Evolutionary conservation across 179 eudicot genomes (phyloP), one percentile per base, ranked within the genome.

Genomic region (Gypsophila paniculata): DNA sequence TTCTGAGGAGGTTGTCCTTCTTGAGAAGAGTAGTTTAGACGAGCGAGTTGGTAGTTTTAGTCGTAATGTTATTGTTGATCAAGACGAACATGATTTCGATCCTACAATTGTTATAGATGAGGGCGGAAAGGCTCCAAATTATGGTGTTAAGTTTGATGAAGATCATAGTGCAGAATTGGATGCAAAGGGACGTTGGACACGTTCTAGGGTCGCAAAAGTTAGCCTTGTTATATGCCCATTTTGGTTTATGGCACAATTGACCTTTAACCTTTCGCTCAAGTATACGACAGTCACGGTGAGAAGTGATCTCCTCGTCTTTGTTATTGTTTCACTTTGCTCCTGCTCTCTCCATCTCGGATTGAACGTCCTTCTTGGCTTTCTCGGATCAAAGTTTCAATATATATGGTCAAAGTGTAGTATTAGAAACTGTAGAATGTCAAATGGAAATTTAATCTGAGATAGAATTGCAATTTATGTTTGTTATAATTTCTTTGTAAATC

Each of bases 231-330:
- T 94, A 58, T 91, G 96, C 80, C 99, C 99, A 2, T 86, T 89
- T 80, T 94, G 99, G 99, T 94, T 94, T 81, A 48, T 94, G 69
- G 97, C 99, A 12, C 97, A 94, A 74, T 86, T 94, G 67, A 84
- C 88, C 29, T 91, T 89, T 76, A 94, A 94, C 80, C 86, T 91
- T 70, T 91, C 99, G 6, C 81, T 94, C 77, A 89, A 91, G 82
- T 94, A 94, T 76, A 94, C 97, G 26, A 81, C 97, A 26, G 97
- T 94, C 73, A 94, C 97, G 39, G 99, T 93, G 82, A 85, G 93
- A 70, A 74, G 52, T 70, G 34, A 71, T 61, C 60, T 34, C 14
- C 61, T 34, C 69, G 21, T 65, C 34, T 71, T 21, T 71, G 19
- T 52, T 21, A 48, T 36, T 58, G 71, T 38, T 44, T 19, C 14